These are phyloP conservation scores for Centaurea solstitialis DNA, from an alignment of 129 eudicot genomes.

Conservation along the genomic window DNA sequence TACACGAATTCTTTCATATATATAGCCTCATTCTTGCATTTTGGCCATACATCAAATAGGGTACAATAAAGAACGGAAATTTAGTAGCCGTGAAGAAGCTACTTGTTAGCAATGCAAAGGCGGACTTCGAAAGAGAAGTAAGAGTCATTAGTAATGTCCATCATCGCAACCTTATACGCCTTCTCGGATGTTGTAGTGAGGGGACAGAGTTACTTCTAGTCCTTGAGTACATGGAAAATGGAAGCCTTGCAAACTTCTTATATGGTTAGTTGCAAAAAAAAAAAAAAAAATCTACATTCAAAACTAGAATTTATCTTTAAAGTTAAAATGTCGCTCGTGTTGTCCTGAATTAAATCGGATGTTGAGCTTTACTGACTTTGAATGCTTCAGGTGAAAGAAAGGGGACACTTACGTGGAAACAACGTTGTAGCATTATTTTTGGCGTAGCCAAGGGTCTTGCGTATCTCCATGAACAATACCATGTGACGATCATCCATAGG, in stretches of 20 bases:
- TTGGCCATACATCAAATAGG: slow-evolving; percentile 30
- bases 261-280: slow-evolving; percentile 36
- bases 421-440: slow-evolving; percentile 42
- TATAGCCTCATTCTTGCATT: neutral
- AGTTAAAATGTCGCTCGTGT: neutral
- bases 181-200: slow-evolving; percentile 46
- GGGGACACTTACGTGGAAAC: slow-evolving; percentile 48
- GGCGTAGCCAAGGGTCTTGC: slow-evolving; percentile 61
- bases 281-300: neutral
- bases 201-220: slow-evolving; percentile 55
- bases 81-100: slow-evolving; percentile 52
- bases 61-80: slow-evolving; percentile 40
- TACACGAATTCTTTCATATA: neutral
- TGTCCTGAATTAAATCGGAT: neutral
- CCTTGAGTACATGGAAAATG: slow-evolving; percentile 54
- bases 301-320: neutral
- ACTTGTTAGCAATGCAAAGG: slow-evolving; percentile 36
- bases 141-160: slow-evolving; percentile 57
- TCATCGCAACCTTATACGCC: slow-evolving; percentile 58
- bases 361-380: neutral
- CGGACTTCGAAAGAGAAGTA: slow-evolving; percentile 50
- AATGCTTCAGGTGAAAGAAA: slow-evolving; percentile 39
- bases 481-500: slow-evolving; percentile 39
- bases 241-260: slow-evolving; percentile 53
- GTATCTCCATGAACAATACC: slow-evolving; percentile 55